Conservation (phyloP, 169 alveolate species). For the Besnoitia besnoiti region DNA sequence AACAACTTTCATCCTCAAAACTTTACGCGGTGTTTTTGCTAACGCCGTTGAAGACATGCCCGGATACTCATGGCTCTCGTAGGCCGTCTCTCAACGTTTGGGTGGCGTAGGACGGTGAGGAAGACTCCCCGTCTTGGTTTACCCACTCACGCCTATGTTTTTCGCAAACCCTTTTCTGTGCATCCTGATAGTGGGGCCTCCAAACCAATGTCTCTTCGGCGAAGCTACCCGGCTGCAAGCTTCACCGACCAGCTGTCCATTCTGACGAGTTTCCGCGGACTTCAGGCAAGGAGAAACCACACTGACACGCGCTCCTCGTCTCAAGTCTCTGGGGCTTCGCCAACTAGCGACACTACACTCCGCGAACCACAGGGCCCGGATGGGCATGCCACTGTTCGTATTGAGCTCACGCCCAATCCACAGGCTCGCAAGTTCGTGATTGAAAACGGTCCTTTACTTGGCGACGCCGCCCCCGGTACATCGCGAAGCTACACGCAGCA, state of each 20-base stretch:
- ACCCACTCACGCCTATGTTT: not conserved
- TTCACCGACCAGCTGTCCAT: not conserved
- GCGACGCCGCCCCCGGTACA: not conserved
- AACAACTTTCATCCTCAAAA: no score
- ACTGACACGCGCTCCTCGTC: not conserved
- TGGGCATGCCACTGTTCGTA: not conserved
- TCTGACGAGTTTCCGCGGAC: not conserved
- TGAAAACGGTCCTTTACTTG: not conserved
- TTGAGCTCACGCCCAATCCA: conserved; percentile 9
- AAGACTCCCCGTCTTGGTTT: not conserved
- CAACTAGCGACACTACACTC: not conserved
- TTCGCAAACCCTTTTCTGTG: not conserved
- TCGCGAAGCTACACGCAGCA: not conserved
- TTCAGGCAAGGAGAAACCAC: not conserved
- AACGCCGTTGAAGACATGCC: not conserved
- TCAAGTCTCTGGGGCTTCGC: not conserved
- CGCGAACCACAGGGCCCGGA: not conserved
- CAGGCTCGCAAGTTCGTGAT: not conserved
- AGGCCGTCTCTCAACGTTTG: not conserved
- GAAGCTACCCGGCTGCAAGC: not conserved
- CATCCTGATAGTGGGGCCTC: not conserved
- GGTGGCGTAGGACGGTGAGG: not conserved
- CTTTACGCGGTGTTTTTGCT: no score
- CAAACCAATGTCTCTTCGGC: not conserved
- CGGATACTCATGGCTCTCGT: not conserved